Evolutionary conservation across 257 asterid genomes (phyloP), one percentile per base, ranked within the genome.

Genomic region (Orobanche coerulescens): DNA sequence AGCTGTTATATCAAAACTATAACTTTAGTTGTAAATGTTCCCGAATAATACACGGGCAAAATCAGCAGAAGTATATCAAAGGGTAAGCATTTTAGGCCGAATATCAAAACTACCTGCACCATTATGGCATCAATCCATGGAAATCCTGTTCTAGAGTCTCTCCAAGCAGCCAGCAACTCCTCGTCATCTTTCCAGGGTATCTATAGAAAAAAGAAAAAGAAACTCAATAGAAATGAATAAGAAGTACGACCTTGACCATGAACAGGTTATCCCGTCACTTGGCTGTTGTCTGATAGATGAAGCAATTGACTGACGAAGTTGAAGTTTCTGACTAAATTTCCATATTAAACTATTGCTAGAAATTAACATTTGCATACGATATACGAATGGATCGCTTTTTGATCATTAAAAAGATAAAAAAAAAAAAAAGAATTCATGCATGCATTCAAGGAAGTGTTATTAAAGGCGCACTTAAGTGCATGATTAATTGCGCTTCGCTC

Each of bases 61-160:
- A 26, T 14, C n/a, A 43, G 8, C 66, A 53, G 52, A n/a, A 37
- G 26, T 51, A 15, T 11, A 54, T 51, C 16, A 61, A 36, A 61
- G 14, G 26, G 18, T 22, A 42, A 61, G 53, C 22, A 44, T 6
- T 12, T 25, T 39, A 50, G 47, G 47, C 50, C 34, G 47, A 30
- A 66, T 60, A 25, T 37, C 53, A 6, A 67, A 58, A 75, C 58
- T 62, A 90, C 98, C 96, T 92, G 98, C 66, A 78, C 65, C 98
- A 92, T 92, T 70, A 86, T 92, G 73, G 98, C 94, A 74, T 92
- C 98, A 18, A 92, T 88, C 97, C 98, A 92, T 44, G 98, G 98
- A 80, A 78, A 92, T 62, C 98, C 95, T 24, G 97, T 92, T 80
- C 77, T 79, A 31, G 81, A 82, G 79, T 86, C 98, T 80, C 96